A percentile compares a stretch with the other conserved stretches of the same genome.
Conservation (phyloP, 176 grass and related monocot genomes). For the Pontederia paniculata region DNA sequence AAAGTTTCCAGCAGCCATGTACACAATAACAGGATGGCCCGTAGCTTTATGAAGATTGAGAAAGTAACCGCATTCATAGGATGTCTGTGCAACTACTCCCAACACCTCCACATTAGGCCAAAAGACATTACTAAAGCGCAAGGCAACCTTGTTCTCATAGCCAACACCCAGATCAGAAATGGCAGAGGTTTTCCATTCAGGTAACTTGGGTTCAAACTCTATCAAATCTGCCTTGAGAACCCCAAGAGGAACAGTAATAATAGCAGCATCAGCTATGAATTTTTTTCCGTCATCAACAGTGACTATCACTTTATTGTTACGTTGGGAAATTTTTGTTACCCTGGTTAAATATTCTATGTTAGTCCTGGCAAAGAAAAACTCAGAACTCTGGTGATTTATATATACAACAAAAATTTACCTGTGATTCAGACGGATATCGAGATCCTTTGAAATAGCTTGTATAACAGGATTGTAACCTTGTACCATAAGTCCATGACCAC, state of each 20-base stretch:
- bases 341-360: constrained; percentile 13
- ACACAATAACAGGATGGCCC: constrained; percentile 63
- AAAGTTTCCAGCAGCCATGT: constrained; percentile 81
- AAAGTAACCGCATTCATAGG: constrained; percentile 77
- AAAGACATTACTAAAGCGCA: constrained; percentile 62
- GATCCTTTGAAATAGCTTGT: constrained; percentile 55
- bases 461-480: constrained; percentile 93
- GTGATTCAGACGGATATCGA: constrained; percentile 78
- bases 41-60: constrained; percentile 93
- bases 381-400: not conserved
- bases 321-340: constrained; percentile 46
- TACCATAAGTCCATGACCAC: constrained; percentile 98
- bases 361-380: not conserved
- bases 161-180: constrained; percentile 71
- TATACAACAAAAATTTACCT: constrained; percentile 22
- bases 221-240: constrained; percentile 88
- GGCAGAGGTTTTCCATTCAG: constrained; percentile 67
- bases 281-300: constrained; percentile 43
- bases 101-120: constrained; percentile 90
- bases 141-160: constrained; percentile 77
- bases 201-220: constrained; percentile 73
- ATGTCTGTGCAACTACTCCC: constrained; percentile 52
- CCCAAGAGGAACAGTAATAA: constrained; percentile 81
- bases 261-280: constrained; percentile 54
- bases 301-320: constrained; percentile 42